These are phyloP conservation scores for Farysia itapuensis DNA, from an alignment of 1,284 basidiomycete genomes.

Conservation along the genomic window DNA sequence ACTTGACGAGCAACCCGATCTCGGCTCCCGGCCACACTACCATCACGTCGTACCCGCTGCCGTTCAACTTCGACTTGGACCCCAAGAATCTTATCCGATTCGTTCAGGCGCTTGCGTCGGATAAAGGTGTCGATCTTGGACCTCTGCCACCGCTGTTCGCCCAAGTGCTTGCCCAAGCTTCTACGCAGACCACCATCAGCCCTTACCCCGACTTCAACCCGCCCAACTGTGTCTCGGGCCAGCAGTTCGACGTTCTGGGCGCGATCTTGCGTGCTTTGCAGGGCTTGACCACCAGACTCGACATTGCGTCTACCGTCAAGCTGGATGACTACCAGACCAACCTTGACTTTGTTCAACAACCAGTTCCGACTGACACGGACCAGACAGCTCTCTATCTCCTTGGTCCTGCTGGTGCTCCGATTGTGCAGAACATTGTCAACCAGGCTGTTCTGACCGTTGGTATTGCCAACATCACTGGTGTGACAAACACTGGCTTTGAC, in stretches of 20 bases:
- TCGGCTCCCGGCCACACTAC: constrained; percentile 68
- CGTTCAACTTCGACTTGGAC: constrained; percentile 70
- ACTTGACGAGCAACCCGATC: constrained; percentile 66
- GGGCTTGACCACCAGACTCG: constrained; percentile 67
- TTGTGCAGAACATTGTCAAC: constrained; percentile 72
- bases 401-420: constrained; percentile 65
- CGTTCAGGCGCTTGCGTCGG: constrained; percentile 65
- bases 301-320: constrained; percentile 43
- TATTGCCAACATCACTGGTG: constrained; percentile 69
- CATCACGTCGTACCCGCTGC: constrained; percentile 68
- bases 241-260: constrained; percentile 60
- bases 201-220: constrained; percentile 59
- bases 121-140: constrained; percentile 69
- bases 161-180: constrained; percentile 67
- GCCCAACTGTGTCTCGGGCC: constrained; percentile 67
- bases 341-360: constrained; percentile 69
- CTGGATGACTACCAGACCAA: constrained; percentile 63
- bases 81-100: constrained; percentile 69
- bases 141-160: constrained; percentile 69
- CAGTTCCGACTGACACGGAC: constrained; percentile 71
- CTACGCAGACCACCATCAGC: constrained; percentile 68
- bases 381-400: constrained; percentile 70
- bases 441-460: constrained; percentile 67
- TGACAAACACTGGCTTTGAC: constrained; percentile 46
- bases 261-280: constrained; percentile 70